Evolutionary conservation across 495 filamentous ascomycete genomes (phyloP).

Genomic region (Aspergillus indologenus): DNA sequence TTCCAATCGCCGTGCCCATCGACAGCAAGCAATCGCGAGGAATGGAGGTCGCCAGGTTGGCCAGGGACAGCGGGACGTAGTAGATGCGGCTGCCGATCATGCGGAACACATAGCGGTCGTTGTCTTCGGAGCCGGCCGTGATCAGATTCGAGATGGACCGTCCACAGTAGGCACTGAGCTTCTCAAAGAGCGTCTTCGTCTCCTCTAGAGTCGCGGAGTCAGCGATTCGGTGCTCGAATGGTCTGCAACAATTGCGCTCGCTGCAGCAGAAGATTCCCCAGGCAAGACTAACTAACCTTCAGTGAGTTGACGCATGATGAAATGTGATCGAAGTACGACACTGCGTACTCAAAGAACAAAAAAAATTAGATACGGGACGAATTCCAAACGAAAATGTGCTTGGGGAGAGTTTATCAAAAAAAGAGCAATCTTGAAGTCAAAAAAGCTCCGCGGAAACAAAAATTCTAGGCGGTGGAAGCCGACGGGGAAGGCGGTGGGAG

Average conservation of each 20-base stretch:
- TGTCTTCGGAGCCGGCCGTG: slow-evolving; percentile 63
- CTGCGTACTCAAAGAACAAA: neutral
- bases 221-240: neutral
- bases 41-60: slow-evolving; percentile 84
- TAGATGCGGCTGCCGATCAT: slow-evolving; percentile 77
- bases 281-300: slow-evolving; percentile 34
- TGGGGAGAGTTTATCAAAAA: neutral
- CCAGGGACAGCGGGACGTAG: slow-evolving; percentile 80
- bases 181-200: slow-evolving; percentile 70
- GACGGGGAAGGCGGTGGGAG: slow-evolving; percentile 14
- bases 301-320: slow-evolving; percentile 69
- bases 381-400: neutral
- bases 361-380: neutral
- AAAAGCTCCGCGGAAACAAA: slow-evolving; percentile 20
- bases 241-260: neutral
- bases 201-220: slow-evolving; percentile 36
- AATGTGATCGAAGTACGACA: neutral
- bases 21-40: slow-evolving; percentile 75
- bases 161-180: slow-evolving; percentile 82
- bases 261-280: too few relatives aligned
- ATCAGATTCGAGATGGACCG: slow-evolving; percentile 76
- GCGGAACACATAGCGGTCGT: slow-evolving; percentile 78
- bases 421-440: neutral
- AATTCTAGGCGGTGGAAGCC: slow-evolving; percentile 10
- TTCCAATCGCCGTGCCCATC: slow-evolving; percentile 81